Conservation (phyloP, 2,329 filamentous ascomycete species). For the Coniella lustricola region DNA sequence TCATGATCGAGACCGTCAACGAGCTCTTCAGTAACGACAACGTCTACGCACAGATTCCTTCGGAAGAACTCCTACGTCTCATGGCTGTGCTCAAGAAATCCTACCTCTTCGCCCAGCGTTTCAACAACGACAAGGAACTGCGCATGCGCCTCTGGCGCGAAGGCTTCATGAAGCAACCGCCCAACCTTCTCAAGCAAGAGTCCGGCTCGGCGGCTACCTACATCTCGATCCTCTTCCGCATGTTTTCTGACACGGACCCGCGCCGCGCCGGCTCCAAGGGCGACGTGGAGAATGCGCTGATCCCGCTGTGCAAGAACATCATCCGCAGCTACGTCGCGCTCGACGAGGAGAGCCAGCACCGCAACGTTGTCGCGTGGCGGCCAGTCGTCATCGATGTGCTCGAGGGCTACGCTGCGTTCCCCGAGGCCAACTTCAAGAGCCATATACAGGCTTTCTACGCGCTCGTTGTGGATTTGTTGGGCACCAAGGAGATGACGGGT, state of each 20-base stretch:
- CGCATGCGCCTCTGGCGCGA: conserved; percentile 92
- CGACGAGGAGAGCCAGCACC: conserved; percentile 92
- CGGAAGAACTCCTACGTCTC: conserved; percentile 76
- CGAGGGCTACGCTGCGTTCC: conserved; percentile 85
- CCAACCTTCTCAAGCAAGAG: conserved; percentile 96
- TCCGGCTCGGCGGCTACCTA: conserved; percentile 89
- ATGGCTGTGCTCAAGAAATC: conserved; percentile 95
- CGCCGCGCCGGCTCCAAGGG: conserved; percentile 72
- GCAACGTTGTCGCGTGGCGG: conserved; percentile 95
- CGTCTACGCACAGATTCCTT: conserved; percentile 90
- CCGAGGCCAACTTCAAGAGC: conserved; percentile 67
- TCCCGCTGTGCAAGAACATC: conserved; percentile 93
- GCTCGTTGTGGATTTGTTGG: conserved; percentile 70
- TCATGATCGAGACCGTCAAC: conserved; percentile 99
- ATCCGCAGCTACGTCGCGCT: conserved; percentile 76
- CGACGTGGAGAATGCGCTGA: conserved; percentile 84
- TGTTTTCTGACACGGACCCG: conserved; percentile 86
- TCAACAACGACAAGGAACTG: conserved; percentile 96
- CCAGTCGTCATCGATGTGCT: conserved; percentile 96
- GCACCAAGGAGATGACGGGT: conserved; percentile 65
- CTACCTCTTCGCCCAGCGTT: conserved; percentile 92
- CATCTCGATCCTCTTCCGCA: conserved; percentile 88
- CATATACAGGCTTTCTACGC: conserved; percentile 83
- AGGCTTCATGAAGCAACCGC: conserved; percentile 99
- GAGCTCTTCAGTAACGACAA: conserved; percentile 97